A percentile compares a stretch with the other conserved stretches of the same genome.
Conservation (phyloP, 371 early-diverging fungal species). For the Mortierella sp. region DNA sequence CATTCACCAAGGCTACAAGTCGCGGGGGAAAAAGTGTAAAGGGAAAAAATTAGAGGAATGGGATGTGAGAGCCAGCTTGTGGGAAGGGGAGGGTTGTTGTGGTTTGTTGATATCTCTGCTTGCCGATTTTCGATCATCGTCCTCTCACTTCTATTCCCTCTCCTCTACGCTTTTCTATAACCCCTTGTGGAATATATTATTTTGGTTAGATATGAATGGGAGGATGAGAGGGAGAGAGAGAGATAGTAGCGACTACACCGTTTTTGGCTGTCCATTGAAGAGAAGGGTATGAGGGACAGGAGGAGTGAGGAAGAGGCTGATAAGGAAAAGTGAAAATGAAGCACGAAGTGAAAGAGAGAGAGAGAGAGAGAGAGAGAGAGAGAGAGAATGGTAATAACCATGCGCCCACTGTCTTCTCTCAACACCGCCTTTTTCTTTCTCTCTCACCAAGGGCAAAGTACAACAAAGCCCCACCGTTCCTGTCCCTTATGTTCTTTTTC, state of each 20-base stretch:
- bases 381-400: background rate
- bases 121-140: background rate
- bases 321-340: constrained; percentile 1
- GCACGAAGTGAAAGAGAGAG: background rate
- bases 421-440: background rate
- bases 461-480: background rate
- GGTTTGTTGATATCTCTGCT: background rate
- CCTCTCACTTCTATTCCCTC: background rate
- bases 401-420: background rate
- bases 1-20: background rate
- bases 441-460: background rate
- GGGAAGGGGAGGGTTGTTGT: background rate
- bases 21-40: background rate
- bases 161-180: background rate
- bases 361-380: background rate
- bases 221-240: background rate
- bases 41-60: background rate
- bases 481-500: constrained; percentile 3
- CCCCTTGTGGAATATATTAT: constrained; percentile 40
- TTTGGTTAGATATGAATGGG: constrained; percentile 81
- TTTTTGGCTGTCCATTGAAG: background rate
- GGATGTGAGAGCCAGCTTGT: background rate
- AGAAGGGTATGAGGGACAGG: constrained; percentile 82
- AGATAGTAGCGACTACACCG: constrained; percentile 67
- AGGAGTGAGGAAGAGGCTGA: constrained; percentile 83